These are phyloP conservation scores for Penicillium waksmanii DNA, from an alignment of 495 filamentous ascomycete species.

Conservation along the genomic window DNA sequence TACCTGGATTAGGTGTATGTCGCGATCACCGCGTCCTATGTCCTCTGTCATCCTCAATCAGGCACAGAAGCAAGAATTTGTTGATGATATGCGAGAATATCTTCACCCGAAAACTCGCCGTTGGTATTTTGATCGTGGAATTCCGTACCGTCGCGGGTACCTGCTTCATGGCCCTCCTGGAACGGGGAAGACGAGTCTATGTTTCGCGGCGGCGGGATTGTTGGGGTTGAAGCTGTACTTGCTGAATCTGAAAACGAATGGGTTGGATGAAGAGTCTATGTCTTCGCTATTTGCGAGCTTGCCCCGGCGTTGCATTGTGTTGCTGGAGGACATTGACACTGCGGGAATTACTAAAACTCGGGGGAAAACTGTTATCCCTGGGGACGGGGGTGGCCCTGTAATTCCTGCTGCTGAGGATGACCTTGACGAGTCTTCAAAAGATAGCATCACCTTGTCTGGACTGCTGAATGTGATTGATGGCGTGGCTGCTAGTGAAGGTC, in stretches of 20 bases:
- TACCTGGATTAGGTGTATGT: conserved; percentile 65
- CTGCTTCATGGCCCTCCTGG: conserved; percentile 71
- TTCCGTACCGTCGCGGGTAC: conserved; percentile 66
- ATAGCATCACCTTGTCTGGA: conserved; percentile 60
- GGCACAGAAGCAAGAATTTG: conserved; percentile 41
- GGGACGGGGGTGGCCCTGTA: neutral
- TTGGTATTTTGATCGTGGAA: conserved; percentile 56
- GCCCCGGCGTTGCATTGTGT: conserved; percentile 34
- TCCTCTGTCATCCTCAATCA: conserved; percentile 79
- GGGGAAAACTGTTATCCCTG: neutral
- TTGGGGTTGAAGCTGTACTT: conserved; percentile 66
- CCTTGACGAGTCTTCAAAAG: neutral
- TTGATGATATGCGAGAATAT: conserved; percentile 21
- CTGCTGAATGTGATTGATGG: conserved; percentile 86
- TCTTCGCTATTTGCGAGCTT: conserved; percentile 62
- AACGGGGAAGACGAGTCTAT: conserved; percentile 68
- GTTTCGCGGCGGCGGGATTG: conserved; percentile 62
- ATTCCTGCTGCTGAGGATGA: neutral
- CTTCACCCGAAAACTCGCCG: conserved; percentile 15
- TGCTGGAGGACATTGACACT: conserved; percentile 42
- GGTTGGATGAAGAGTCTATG: conserved; percentile 60
- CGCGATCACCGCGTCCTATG: conserved; percentile 52
- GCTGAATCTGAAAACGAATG: conserved; percentile 30
- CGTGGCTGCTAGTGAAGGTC: conserved; percentile 78
- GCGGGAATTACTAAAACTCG: conserved; percentile 51